Evolutionary conservation across 164 flowering plant genomes (phyloP).

Genomic region (Stephania cephalantha): DNA sequence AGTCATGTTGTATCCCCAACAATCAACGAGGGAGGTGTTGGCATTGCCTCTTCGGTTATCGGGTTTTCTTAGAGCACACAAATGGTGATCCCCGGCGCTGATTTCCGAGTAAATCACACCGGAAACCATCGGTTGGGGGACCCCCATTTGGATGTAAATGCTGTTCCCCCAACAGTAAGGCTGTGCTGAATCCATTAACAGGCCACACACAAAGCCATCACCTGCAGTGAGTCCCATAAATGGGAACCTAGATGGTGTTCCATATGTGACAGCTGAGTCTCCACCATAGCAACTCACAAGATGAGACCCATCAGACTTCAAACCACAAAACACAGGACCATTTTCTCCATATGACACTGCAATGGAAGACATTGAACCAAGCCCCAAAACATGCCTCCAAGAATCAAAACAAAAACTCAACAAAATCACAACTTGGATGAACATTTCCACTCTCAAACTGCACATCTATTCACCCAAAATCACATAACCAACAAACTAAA

Average conservation of each 20-base stretch:
- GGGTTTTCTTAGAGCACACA: constrained; percentile 71
- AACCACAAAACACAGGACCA: constrained; percentile 84
- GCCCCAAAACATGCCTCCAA: constrained; percentile 36
- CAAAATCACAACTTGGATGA: constrained; percentile 24
- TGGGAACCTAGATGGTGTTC: constrained; percentile 54
- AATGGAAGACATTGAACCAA: constrained; percentile 91
- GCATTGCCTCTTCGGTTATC: constrained; percentile 29
- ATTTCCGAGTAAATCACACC: constrained; percentile 62
- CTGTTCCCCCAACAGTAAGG: constrained; percentile 97
- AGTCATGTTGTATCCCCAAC: constrained; percentile 99
- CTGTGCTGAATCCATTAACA: constrained; percentile 50
- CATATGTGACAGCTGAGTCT: constrained; percentile 68
- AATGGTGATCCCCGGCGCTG: constrained; percentile 92
- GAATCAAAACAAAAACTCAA: constrained; percentile 29
- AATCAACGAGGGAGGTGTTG: constrained; percentile 62
- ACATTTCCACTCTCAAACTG: constrained; percentile 22
- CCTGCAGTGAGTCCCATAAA: constrained; percentile 78
- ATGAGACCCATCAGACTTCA: constrained; percentile 81
- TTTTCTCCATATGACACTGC: constrained; percentile 89
- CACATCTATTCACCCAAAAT: constrained; percentile 19
- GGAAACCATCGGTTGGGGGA: constrained; percentile 61
- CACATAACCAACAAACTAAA: neutral
- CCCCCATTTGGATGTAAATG: constrained; percentile 67
- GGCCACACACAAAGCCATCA: constrained; percentile 92
- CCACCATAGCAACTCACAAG: constrained; percentile 72